phyloP scores from a whole-genome alignment of 257 asterid species.

The Penstemon eatonii region DNA sequence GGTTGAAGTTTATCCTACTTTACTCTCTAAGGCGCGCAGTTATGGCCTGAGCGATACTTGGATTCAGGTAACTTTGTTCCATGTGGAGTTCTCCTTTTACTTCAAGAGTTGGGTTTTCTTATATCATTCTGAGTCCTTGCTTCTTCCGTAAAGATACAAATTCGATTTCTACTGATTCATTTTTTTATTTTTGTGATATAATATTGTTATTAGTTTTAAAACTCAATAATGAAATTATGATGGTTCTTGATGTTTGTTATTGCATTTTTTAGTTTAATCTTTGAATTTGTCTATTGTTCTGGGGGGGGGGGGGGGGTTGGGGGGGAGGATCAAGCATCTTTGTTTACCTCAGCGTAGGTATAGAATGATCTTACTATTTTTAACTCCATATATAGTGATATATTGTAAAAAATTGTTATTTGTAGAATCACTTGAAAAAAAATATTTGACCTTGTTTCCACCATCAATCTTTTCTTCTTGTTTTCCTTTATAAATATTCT shows the following conservation, averaged over 20 bases:
- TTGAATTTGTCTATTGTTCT: not conserved
- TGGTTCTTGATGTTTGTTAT: too few species aligned
- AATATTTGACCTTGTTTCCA: not conserved
- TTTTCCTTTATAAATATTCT: too few species aligned
- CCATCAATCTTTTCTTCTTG: not conserved
- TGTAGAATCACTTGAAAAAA: not conserved
- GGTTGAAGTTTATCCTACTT: slow-evolving; percentile 88
- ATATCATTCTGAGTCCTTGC: slow-evolving; percentile 9
- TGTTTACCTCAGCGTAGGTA: too few species aligned
- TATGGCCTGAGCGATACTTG: slow-evolving; percentile 90
- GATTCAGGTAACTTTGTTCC: slow-evolving; percentile 68
- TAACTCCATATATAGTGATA: too few species aligned
- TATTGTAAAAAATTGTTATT: too few species aligned
- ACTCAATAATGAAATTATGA: too few species aligned
- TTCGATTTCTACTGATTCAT: not conserved
- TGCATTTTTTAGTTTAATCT: not conserved
- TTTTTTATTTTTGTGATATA: too few species aligned
- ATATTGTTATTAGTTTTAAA: too few species aligned
- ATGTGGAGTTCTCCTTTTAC: slow-evolving; percentile 21
- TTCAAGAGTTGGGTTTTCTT: slow-evolving; percentile 15
- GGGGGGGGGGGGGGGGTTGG: too few species aligned
- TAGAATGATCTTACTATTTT: too few species aligned
- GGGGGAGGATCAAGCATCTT: too few species aligned
- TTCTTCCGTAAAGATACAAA: not conserved
- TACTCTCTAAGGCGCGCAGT: slow-evolving; percentile 98